Conservation (phyloP, 2,329 filamentous ascomycete species). For the Penicillium sp. region DNA sequence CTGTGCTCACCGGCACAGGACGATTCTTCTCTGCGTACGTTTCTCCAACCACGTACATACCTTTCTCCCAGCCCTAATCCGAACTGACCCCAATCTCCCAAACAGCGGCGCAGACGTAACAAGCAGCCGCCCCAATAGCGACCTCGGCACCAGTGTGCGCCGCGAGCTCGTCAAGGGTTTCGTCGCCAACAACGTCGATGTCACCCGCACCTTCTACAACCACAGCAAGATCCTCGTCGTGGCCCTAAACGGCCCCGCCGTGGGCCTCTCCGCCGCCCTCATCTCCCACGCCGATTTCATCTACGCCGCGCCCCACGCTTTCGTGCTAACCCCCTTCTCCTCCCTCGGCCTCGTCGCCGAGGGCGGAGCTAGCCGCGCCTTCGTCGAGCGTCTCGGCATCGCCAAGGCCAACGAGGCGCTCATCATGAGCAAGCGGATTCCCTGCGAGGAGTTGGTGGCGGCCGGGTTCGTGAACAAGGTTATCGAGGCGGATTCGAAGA, state of each 20-base stretch:
- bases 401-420: slow-evolving; percentile 87
- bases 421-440: slow-evolving; percentile 81
- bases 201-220: slow-evolving; percentile 85
- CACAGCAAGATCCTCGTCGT: slow-evolving; percentile 93
- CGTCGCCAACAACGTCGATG: slow-evolving; percentile 83
- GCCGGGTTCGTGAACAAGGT: slow-evolving; percentile 86
- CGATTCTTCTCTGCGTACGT: slow-evolving; percentile 80
- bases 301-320: slow-evolving; percentile 79
- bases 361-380: slow-evolving; percentile 75
- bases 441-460: slow-evolving; percentile 69
- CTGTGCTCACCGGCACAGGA: slow-evolving; percentile 79
- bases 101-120: slow-evolving; percentile 77
- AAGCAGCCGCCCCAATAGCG: slow-evolving; percentile 50
- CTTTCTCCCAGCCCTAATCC: not conserved
- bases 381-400: slow-evolving; percentile 78
- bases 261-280: slow-evolving; percentile 85
- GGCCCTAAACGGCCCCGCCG: slow-evolving; percentile 86
- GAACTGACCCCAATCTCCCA: not conserved
- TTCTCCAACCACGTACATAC: not conserved
- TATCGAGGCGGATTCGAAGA: slow-evolving; percentile 59
- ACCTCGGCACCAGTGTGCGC: slow-evolving; percentile 45
- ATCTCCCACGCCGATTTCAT: slow-evolving; percentile 87
- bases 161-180: slow-evolving; percentile 70
- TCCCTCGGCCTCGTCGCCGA: slow-evolving; percentile 89
- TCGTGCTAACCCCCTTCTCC: slow-evolving; percentile 87